Conservation (phyloP, 805 yeast species). For the Tetrapisispora taiwanensis region DNA sequence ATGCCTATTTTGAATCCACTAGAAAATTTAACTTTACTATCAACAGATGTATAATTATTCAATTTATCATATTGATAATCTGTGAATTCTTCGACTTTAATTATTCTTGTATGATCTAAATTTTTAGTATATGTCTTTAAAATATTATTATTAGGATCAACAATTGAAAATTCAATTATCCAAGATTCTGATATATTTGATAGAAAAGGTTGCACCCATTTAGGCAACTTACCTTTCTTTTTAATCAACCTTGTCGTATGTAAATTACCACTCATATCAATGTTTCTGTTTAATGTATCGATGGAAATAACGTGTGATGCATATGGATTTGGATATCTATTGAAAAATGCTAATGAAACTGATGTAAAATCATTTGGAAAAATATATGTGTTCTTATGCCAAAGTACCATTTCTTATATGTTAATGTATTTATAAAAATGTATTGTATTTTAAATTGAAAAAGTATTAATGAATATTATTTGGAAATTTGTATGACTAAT, state of each 20-base stretch:
- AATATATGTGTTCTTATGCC: conserved; percentile 45
- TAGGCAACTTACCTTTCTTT: conserved; percentile 73
- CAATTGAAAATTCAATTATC: conserved; percentile 70
- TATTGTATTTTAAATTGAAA: too few relatives aligned
- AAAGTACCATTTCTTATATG: conserved; percentile 69
- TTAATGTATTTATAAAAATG: too few relatives aligned
- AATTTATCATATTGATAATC: conserved; percentile 36
- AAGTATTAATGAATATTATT: too few relatives aligned
- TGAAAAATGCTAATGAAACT: conserved; percentile 67
- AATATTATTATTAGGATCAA: conserved; percentile 47
- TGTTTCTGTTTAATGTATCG: conserved; percentile 57
- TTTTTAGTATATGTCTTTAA: conserved; percentile 70
- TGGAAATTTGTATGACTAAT: too few relatives aligned
- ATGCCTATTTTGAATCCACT: conserved; percentile 51
- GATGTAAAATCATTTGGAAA: conserved; percentile 59
- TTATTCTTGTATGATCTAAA: conserved; percentile 69
- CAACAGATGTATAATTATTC: conserved; percentile 35
- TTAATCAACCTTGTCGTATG: conserved; percentile 63
- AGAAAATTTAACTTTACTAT: conserved; percentile 56
- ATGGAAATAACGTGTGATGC: conserved; percentile 76
- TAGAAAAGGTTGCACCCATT: conserved; percentile 65
- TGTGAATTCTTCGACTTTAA: conserved; percentile 70
- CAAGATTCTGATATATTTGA: conserved; percentile 63
- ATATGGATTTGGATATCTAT: conserved; percentile 65
- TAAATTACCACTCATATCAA: conserved; percentile 55